These are phyloP conservation scores for Filobasidium uniguttulatum DNA, from an alignment of 1,284 basidiomycete species.

Conservation along the genomic window DNA sequence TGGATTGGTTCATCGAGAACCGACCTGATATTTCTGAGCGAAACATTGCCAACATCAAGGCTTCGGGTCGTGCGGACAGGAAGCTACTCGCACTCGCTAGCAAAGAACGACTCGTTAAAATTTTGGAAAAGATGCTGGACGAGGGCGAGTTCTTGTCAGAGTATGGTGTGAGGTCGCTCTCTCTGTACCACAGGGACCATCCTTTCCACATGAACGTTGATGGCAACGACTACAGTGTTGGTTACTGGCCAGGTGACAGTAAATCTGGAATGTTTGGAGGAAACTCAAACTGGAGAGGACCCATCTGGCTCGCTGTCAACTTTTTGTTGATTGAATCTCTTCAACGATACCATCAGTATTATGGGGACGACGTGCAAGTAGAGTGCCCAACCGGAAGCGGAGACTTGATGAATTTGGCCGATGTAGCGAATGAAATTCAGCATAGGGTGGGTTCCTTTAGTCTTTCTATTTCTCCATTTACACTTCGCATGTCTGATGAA, in stretches of 20 bases:
- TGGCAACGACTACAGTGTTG: slow-evolving; percentile 78
- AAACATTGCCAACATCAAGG: slow-evolving; percentile 95
- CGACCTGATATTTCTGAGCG: slow-evolving; percentile 68
- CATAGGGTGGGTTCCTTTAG: slow-evolving; percentile 54
- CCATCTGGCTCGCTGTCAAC: slow-evolving; percentile 82
- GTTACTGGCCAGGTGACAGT: slow-evolving; percentile 97
- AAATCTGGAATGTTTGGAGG: slow-evolving; percentile 97
- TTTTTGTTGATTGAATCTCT: slow-evolving; percentile 79
- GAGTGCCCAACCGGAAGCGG: slow-evolving; percentile 94
- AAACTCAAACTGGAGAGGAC: slow-evolving; percentile 89
- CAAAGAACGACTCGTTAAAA: slow-evolving; percentile 74
- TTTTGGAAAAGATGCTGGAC: slow-evolving; percentile 92
- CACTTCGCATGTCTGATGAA: neutral
- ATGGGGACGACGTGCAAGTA: slow-evolving; percentile 71
- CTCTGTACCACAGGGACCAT: slow-evolving; percentile 74
- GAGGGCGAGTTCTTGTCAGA: slow-evolving; percentile 92
- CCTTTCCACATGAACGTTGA: slow-evolving; percentile 93
- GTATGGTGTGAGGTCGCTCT: slow-evolving; percentile 88
- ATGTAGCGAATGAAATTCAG: slow-evolving; percentile 91
- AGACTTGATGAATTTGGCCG: slow-evolving; percentile 52
- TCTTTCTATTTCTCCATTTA: no score
- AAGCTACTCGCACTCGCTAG: slow-evolving; percentile 76
- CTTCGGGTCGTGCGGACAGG: slow-evolving; percentile 68
- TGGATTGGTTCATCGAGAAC: slow-evolving; percentile 98
- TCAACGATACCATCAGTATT: slow-evolving; percentile 94